Conservation (phyloP, 306 rosid genomes). For the Cucumis melo region DNA sequence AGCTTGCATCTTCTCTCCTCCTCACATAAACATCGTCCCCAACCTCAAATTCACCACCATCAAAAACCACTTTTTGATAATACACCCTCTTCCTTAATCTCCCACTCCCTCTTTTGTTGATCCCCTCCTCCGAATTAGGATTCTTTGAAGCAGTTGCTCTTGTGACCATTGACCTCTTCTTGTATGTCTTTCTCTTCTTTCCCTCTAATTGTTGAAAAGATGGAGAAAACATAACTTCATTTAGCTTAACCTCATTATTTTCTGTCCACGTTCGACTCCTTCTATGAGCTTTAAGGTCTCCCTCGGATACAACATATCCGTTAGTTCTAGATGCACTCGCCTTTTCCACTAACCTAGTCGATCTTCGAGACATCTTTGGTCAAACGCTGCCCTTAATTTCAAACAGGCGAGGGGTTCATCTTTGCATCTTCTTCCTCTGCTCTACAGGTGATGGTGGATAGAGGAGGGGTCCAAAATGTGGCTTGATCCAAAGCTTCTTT, state of each 20-base stretch:
- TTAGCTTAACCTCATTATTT: slow-evolving; percentile 11
- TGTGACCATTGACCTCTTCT: slow-evolving; percentile 24
- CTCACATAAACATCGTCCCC: slow-evolving; percentile 66
- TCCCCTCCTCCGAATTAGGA: slow-evolving; percentile 6
- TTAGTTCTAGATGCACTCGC: neutral
- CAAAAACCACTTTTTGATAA: slow-evolving; percentile 62
- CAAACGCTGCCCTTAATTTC: neutral
- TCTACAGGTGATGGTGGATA: neutral
- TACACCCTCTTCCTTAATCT: slow-evolving; percentile 26
- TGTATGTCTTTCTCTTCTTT: slow-evolving; percentile 38
- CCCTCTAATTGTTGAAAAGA: slow-evolving; percentile 42
- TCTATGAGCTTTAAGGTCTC: neutral
- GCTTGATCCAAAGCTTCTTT: too few relatives aligned
- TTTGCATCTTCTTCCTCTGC: neutral
- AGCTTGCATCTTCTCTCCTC: slow-evolving; percentile 58
- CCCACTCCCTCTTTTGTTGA: neutral
- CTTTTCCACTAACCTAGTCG: neutral
- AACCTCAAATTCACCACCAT: slow-evolving; percentile 73
- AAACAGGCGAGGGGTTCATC: neutral
- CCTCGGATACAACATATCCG: neutral
- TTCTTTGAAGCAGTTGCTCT: slow-evolving; percentile 27
- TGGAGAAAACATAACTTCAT: slow-evolving; percentile 20
- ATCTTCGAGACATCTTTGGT: slow-evolving; percentile 1
- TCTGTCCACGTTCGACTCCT: neutral
- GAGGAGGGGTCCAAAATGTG: neutral